Percentiles rank a stretch among this genome's conserved stretches.
These are phyloP conservation scores for Pyracantha coccinea DNA, from an alignment of 331 rosid species.

Conservation along the genomic window DNA sequence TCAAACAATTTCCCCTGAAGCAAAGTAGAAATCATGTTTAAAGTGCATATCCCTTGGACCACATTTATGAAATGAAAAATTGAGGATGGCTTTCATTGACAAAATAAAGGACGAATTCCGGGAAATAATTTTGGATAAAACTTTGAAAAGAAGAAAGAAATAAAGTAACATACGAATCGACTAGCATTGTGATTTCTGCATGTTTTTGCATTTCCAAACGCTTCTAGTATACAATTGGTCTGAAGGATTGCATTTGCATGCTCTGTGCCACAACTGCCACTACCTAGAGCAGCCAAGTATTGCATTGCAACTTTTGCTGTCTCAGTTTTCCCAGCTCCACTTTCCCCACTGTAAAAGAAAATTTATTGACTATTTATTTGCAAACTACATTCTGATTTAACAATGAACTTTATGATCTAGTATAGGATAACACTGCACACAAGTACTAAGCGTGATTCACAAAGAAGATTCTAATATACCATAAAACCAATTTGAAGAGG, in stretches of 20 bases:
- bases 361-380: neutral
- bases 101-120: neutral
- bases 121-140: conserved; percentile 6
- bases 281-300: conserved; percentile 75
- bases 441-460: neutral
- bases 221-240: conserved; percentile 72
- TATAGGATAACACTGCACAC: neutral
- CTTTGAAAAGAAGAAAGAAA: conserved; percentile 14
- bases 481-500: conserved; percentile 7
- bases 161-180: conserved; percentile 76
- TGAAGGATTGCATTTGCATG: conserved; percentile 55
- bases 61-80: conserved; percentile 1
- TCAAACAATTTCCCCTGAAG: conserved; percentile 90
- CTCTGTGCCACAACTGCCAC: conserved; percentile 59
- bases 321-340: conserved; percentile 97
- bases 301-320: conserved; percentile 85
- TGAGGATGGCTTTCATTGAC: neutral
- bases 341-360: conserved; percentile 74
- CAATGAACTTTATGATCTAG: neutral
- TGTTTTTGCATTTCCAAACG: conserved; percentile 95
- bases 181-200: conserved; percentile 82
- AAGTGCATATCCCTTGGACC: conserved; percentile 14
- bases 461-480: conserved; percentile 12
- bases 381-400: neutral
- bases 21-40: conserved; percentile 15